Conservation (phyloP, 345 rosid genomes). For the Camelina neglecta region DNA sequence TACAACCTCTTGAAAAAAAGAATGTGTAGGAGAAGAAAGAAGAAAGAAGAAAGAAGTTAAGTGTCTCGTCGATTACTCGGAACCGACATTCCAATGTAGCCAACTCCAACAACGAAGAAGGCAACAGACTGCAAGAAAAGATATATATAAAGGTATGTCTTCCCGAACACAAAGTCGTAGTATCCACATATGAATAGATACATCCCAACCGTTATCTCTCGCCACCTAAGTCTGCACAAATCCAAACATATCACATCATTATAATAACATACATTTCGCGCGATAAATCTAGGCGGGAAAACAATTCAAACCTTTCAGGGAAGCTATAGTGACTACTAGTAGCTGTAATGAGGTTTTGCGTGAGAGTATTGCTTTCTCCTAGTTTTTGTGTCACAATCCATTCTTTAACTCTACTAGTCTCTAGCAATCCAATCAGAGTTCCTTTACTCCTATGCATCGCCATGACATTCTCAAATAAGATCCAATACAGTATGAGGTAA, state of each 20-base stretch:
- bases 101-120: conserved; percentile 77
- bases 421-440: conserved; percentile 80
- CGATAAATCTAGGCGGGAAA: neutral
- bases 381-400: conserved; percentile 93
- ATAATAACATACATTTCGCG: neutral
- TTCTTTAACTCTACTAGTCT: conserved; percentile 85
- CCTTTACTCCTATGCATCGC: conserved; percentile 88
- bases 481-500: conserved; percentile 59
- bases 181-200: conserved; percentile 79
- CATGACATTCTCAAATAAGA: conserved; percentile 94
- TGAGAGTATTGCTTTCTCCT: conserved; percentile 66
- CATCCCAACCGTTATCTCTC: conserved; percentile 75
- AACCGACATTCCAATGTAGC: conserved; percentile 72
- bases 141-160: conserved; percentile 68
- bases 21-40: conserved; percentile 14
- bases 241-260: conserved; percentile 28
- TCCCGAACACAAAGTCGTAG: conserved; percentile 68
- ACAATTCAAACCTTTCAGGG: conserved; percentile 62
- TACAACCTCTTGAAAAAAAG: conserved; percentile 31
- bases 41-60: conserved; percentile 18
- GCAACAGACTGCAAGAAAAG: conserved; percentile 71
- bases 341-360: conserved; percentile 47
- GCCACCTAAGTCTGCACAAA: conserved; percentile 54
- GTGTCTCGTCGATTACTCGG: conserved; percentile 36
- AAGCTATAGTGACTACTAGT: conserved; percentile 44